Percentiles rank a stretch among this genome's conserved stretches.
phyloP scores from a whole-genome alignment of 2,329 filamentous ascomycete genomes.

The Colletotrichum spinosum region DNA sequence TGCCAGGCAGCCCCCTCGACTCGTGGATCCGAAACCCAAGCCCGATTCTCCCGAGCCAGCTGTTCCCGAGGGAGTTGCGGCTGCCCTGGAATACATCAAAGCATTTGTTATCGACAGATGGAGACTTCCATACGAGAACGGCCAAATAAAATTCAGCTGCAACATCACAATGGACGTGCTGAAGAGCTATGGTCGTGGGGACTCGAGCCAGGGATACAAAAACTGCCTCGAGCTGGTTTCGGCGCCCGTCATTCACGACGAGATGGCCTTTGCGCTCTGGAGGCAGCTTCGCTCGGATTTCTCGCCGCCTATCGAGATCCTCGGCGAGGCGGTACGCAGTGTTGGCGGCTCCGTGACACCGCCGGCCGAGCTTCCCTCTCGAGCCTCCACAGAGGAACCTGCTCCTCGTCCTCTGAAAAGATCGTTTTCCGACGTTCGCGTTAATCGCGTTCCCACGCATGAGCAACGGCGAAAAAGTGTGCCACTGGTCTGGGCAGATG shows the following conservation, averaged over 20 bases:
- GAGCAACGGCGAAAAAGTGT: slow-evolving; percentile 8
- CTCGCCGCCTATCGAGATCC: no score
- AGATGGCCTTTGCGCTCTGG: slow-evolving; percentile 18
- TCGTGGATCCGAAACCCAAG: no score
- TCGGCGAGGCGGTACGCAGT: no score
- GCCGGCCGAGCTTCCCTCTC: no score
- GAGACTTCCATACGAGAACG: slow-evolving; percentile 3
- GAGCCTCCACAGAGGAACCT: background rate
- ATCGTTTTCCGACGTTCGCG: background rate
- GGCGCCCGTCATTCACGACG: slow-evolving; percentile 33
- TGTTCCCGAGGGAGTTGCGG: background rate
- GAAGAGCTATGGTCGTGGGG: slow-evolving; percentile 6
- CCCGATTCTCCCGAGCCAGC: no score
- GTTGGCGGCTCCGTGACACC: no score
- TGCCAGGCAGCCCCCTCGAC: no score
- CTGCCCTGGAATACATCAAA: slow-evolving; percentile 11
- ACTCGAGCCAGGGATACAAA: slow-evolving; percentile 4
- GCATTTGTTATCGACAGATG: slow-evolving; percentile 4
- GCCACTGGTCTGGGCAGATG: background rate
- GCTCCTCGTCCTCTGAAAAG: background rate
- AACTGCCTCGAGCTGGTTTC: slow-evolving; percentile 27
- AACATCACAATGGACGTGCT: slow-evolving; percentile 24
- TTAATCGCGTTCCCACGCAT: background rate
- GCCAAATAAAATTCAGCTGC: slow-evolving; percentile 31
- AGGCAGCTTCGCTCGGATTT: background rate